These are phyloP conservation scores for Mucor indicus DNA, from an alignment of 371 early-diverging fungal species.

Conservation along the genomic window DNA sequence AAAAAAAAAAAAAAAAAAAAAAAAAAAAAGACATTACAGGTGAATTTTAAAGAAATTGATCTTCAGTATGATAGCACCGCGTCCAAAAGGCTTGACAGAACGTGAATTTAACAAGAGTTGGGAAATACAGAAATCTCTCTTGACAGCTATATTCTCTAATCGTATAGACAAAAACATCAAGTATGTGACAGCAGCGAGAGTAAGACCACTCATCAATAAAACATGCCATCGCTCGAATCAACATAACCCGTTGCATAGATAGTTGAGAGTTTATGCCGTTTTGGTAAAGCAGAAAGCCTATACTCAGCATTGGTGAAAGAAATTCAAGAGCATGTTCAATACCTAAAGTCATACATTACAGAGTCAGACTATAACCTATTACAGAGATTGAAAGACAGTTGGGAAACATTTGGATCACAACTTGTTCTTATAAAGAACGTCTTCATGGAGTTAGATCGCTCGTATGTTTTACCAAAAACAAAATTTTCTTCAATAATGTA, in stretches of 20 bases:
- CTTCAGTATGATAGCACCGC: too few relatives aligned
- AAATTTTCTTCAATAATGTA: conserved; percentile 70
- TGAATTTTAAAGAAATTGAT: too few relatives aligned
- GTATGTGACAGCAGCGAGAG: conserved; percentile 1
- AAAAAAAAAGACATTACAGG: background rate
- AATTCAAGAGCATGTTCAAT: conserved; percentile 31
- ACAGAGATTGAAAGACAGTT: conserved; percentile 33
- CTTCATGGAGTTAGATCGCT: conserved; percentile 90
- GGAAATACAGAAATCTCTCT: conserved; percentile 57
- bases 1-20: conserved; percentile 5
- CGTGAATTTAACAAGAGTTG: conserved; percentile 64
- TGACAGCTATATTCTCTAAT: conserved; percentile 36
- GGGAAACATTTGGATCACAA: conserved; percentile 26
- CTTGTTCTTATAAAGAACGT: conserved; percentile 72
- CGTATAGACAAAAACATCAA: background rate
- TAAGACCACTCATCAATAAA: background rate
- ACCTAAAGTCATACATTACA: background rate
- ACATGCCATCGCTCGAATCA: too few relatives aligned
- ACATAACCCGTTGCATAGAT: too few relatives aligned
- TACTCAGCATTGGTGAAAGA: conserved; percentile 63
- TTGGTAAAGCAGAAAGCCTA: conserved; percentile 61
- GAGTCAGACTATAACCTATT: background rate
- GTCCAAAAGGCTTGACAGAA: background rate
- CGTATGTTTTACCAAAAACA: conserved; percentile 75
- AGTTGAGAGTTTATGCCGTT: conserved; percentile 78